phyloP scores from a whole-genome alignment of 202 grass and related monocot species.

The Zizania palustris region DNA sequence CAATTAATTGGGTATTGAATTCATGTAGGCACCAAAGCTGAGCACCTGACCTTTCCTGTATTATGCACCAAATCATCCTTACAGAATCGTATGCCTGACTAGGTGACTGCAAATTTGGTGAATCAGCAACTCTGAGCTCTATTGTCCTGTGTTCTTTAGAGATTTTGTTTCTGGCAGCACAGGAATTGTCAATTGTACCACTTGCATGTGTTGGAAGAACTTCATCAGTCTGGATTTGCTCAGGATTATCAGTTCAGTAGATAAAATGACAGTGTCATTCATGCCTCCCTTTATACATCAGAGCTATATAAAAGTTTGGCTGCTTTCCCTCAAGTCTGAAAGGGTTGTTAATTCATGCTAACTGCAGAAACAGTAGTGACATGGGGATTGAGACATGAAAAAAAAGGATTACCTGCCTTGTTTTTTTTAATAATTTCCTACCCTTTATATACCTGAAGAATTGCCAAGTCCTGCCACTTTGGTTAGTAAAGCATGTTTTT shows the following conservation, averaged over 20 bases:
- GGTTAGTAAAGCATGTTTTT: too few species aligned
- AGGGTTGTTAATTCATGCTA: too few species aligned
- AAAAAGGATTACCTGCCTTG: too few species aligned
- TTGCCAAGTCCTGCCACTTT: too few species aligned
- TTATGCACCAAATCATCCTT: background rate
- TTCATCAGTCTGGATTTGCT: constrained; percentile 8
- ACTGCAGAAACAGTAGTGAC: too few species aligned
- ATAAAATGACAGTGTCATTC: too few species aligned
- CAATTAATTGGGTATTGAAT: constrained; percentile 13
- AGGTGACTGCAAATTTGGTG: background rate
- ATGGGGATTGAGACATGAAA: too few species aligned
- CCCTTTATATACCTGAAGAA: too few species aligned
- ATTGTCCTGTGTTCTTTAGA: background rate
- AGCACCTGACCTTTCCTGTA: background rate
- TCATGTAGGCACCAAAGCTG: background rate
- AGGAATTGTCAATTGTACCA: constrained; percentile 1
- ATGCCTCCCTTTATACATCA: too few species aligned
- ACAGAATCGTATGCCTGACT: background rate
- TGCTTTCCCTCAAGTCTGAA: too few species aligned
- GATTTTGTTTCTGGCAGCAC: background rate
- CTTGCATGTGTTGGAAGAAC: background rate
- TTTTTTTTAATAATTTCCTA: too few species aligned
- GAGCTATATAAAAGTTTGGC: too few species aligned
- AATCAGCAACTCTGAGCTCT: background rate
- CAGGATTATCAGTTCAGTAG: background rate